Base-by-base conservation (phyloP, 768 basidiomycete species). In the Lactarius psammicola region DNA sequence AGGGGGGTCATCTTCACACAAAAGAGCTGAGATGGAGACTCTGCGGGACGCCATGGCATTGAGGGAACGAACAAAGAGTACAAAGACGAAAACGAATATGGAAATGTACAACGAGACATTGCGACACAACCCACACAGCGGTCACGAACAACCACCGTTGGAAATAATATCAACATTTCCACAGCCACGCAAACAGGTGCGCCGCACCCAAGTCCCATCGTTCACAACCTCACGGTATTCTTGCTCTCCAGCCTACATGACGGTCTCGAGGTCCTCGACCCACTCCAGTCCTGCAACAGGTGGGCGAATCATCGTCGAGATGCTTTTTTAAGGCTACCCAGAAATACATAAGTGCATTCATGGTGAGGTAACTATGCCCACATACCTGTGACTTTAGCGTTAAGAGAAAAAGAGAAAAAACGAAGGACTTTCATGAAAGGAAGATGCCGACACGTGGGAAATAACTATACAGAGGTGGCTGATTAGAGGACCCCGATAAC, bases 151-250 rank as follows among this genome's bases (percentile, higher is more conserved):
- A 80, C 77, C 77, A 72, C 84, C 80, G 80, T 73, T 73, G 74
- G 71, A 73, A 74, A 63, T 56, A 33, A 31, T n/a, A n/a, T 9
- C n/a, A 18, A 36, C 79, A 76, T 72, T 71, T 76, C 72, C 70
- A 75, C 74, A 71, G 65, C 64, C 62, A 72, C 67, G 74, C 73
- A 40, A 66, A 77, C 80, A 78, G 76, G 79, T 72, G 73, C 80
- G 81, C 82, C 91, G 90, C 90, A 92, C 91, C 91, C 91, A 92
- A 89, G 88, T 90, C 90, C 84, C 87, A 87, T 91, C 85, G 76
- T 78, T 76, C 74, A 63, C 69, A 73, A 72, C 72, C 67, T 44
- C 28, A 71, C 46, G 69, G 64, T 65, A 55, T 82, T 76, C 72
- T 75, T 73, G 65, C 72, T 92, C 90, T 91, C 84, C 90, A 90